Conservation (phyloP, 2,329 filamentous ascomycete species). For the Claviceps maximensis region DNA sequence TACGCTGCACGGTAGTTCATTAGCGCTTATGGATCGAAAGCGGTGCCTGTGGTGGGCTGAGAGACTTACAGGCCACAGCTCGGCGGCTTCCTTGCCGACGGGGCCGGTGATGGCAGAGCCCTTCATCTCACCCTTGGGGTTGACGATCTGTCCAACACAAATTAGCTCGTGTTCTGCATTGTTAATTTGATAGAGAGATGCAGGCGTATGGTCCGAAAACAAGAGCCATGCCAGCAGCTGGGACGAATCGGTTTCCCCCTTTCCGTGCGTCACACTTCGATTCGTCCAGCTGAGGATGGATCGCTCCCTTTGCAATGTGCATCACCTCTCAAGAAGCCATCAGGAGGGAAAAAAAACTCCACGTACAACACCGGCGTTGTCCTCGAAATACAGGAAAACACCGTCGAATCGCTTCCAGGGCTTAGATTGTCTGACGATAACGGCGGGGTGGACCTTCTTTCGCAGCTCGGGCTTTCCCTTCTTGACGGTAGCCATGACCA, state of each 20-base stretch:
- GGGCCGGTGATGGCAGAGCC: constrained; percentile 98
- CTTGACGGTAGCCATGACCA: constrained; percentile 99
- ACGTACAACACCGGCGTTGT: constrained; percentile 97
- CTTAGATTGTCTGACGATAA: constrained; percentile 98
- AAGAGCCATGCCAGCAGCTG: not conserved
- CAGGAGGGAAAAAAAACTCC: too few species aligned
- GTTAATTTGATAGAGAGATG: not conserved
- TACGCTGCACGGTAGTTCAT: constrained; percentile 50
- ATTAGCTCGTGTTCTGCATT: not conserved
- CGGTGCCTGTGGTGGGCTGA: not conserved
- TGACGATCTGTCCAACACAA: constrained; percentile 73
- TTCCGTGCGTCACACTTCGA: not conserved
- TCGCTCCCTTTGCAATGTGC: not conserved
- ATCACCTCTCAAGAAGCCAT: not conserved
- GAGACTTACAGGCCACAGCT: constrained; percentile 90
- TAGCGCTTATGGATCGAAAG: not conserved
- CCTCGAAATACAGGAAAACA: constrained; percentile 99
- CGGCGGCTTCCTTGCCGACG: constrained; percentile 98
- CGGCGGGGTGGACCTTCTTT: constrained; percentile 99
- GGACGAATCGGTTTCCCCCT: not conserved
- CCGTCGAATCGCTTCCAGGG: constrained; percentile 98
- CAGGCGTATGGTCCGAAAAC: too few species aligned
- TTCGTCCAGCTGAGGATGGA: not conserved
- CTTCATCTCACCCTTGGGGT: constrained; percentile 99
- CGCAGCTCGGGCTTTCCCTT: constrained; percentile 99